Evolutionary conservation across 306 rosid species (phyloP).

Genomic region (Sphenostylis stenocarpa): DNA sequence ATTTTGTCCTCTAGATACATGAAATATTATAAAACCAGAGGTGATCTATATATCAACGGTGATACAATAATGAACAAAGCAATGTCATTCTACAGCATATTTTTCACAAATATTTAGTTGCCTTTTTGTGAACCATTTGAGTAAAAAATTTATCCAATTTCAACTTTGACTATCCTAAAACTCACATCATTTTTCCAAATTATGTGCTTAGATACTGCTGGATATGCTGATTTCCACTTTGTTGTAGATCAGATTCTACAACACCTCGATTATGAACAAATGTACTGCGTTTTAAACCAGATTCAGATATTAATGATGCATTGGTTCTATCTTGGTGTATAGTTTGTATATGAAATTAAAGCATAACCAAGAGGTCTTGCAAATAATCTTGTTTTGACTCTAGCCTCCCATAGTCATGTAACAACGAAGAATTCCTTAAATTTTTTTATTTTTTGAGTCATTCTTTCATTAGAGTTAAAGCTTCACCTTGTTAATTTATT

Average conservation of each 20-base stretch:
- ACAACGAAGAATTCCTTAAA: too few species aligned
- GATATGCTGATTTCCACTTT: not conserved
- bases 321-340: not conserved
- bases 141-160: not conserved
- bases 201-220: not conserved
- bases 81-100: constrained; percentile 21
- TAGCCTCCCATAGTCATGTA: not conserved
- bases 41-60: constrained; percentile 19
- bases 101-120: not conserved
- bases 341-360: not conserved
- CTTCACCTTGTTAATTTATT: too few species aligned
- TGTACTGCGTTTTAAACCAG: not conserved
- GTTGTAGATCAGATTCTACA: not conserved
- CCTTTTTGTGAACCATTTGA: constrained; percentile 11
- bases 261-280: not conserved
- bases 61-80: constrained; percentile 4
- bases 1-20: constrained; percentile 36
- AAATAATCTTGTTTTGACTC: not conserved
- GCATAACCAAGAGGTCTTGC: not conserved
- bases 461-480: too few species aligned
- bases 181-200: not conserved
- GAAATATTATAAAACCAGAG: constrained; percentile 17
- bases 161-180: not conserved
- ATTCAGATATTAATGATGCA: not conserved
- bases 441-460: too few species aligned